Base-by-base conservation (phyloP, 352 stramenopile species). In the Globisporangium yorkense region DNA sequence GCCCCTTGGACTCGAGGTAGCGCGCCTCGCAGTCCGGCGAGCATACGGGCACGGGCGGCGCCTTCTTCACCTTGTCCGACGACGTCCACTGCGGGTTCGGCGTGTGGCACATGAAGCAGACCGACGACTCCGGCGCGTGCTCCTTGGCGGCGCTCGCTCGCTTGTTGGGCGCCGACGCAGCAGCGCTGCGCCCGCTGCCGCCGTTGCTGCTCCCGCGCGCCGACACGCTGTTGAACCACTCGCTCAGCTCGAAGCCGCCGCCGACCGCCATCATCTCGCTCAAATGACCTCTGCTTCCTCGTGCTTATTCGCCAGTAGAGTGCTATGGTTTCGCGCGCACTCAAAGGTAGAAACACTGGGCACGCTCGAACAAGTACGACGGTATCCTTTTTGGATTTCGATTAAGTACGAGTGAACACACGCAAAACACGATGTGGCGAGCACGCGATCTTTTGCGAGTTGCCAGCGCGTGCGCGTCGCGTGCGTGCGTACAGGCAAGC, bases 231-330 rank as follows among this genome's bases (percentile, higher is more conserved):
- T 92, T 92, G 63, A 89, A 92, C 83, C 83, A 92, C 74, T 84
- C 79, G 66, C 80, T 89, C 39, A 92, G 72, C 72, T 89, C 74
- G 54, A 92, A 92, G 47, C 75, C 68, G 44, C 87, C 76, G 50
- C 71, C 74, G 48, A 87, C 66, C 27, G 70, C 50, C 68, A 72
- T 72, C 50, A 27, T 61, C 33, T 29, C 13, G 40, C 15, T 46
- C 16, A 9, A 43, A 24, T 37, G 33, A 37, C 9, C 33, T 37
- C 33, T 10, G 24, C 33, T 37, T 37, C 33, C 33, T 27, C 24
- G 24, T 27, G 24, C 24, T 27, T 27, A 27, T 27, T 27, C 24
- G 24, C 24, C 24, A 27, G 24, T 27, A 27, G 24, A 27, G 24
- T 2, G 24, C 24, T 27, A 27, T 27, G 24, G 24, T 27, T 27